phyloP scores from a whole-genome alignment of 495 filamentous ascomycete species.

The Zalerion maritima region DNA sequence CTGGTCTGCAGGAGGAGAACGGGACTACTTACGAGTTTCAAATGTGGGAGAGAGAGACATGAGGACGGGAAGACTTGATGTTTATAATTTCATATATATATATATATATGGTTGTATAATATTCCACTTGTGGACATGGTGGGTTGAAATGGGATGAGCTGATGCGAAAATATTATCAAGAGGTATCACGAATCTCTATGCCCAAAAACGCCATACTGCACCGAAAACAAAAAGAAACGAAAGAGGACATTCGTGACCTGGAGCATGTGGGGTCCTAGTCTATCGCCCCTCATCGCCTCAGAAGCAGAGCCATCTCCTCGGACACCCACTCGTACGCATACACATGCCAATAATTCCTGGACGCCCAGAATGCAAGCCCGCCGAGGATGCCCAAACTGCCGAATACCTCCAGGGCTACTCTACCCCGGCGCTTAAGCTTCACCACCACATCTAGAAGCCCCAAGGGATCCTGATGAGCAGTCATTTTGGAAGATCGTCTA shows the following conservation, averaged over 20 bases:
- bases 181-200: too few relatives aligned
- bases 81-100: too few relatives aligned
- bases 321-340: constrained; percentile 12
- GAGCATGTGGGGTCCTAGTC: too few relatives aligned
- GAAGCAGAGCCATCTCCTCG: constrained; percentile 17
- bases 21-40: constrained; percentile 49
- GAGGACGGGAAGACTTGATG: too few relatives aligned
- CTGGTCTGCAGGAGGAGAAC: constrained; percentile 36
- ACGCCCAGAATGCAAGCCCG: constrained; percentile 54
- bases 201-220: too few relatives aligned
- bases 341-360: constrained; percentile 17
- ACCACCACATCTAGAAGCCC: constrained; percentile 57
- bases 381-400: constrained; percentile 61
- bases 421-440: constrained; percentile 49
- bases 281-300: constrained; percentile 8
- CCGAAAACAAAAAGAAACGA: too few relatives aligned
- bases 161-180: too few relatives aligned
- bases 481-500: constrained; percentile 11
- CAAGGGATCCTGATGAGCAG: constrained; percentile 54
- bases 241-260: too few relatives aligned
- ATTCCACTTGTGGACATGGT: too few relatives aligned
- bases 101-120: too few relatives aligned
- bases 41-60: constrained; percentile 47
- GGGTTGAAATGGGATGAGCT: too few relatives aligned
- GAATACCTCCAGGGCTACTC: constrained; percentile 63